These are phyloP conservation scores for Parsonsia alboflavescens DNA, from an alignment of 257 asterid genomes.

Conservation along the genomic window DNA sequence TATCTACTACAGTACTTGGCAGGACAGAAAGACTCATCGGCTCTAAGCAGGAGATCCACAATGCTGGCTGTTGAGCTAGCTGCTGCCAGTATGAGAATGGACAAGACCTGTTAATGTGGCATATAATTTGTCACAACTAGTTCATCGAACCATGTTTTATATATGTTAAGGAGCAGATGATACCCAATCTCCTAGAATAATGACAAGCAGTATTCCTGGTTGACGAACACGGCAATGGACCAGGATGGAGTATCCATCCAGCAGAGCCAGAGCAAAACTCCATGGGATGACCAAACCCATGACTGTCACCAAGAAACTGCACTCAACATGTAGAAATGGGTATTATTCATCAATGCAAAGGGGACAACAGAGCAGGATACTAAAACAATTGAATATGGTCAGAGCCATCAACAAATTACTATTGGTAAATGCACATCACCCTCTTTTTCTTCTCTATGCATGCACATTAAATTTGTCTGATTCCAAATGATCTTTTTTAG, in stretches of 20 bases:
- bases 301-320: conserved; percentile 64
- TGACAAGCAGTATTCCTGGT: conserved; percentile 44
- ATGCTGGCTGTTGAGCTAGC: conserved; percentile 65
- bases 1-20: conserved; percentile 45
- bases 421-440: neutral
- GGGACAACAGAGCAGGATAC: neutral
- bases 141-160: neutral
- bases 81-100: conserved; percentile 59
- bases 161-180: conserved; percentile 15
- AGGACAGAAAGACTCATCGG: conserved; percentile 56
- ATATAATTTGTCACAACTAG: conserved; percentile 16
- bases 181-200: conserved; percentile 73
- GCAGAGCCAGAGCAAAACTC: conserved; percentile 67
- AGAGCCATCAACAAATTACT: neutral
- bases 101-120: conserved; percentile 39
- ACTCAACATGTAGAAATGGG: neutral
- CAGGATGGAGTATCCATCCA: conserved; percentile 56
- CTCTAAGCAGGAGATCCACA: conserved; percentile 50
- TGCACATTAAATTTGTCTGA: neutral
- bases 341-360: neutral
- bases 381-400: neutral
- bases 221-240: conserved; percentile 44
- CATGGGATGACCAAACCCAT: conserved; percentile 83
- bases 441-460: neutral
- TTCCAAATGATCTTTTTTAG: neutral